Evolutionary conservation across 106 monocot genomes (phyloP), one percentile per base, ranked within the genome.

Genomic region (Dendrobium huoshanense): DNA sequence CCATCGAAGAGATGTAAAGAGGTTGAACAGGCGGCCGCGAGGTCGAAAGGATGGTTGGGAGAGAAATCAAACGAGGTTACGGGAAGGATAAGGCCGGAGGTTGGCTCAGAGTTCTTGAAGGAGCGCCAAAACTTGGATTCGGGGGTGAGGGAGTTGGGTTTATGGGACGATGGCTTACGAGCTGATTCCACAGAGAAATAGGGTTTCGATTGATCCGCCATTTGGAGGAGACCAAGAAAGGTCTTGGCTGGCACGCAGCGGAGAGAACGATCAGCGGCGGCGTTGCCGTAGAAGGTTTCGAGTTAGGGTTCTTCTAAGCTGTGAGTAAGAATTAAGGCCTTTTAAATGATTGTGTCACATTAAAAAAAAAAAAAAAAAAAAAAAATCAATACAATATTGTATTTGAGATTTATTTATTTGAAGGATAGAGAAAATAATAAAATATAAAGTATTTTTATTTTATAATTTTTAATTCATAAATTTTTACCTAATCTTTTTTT

Each of bases 61-160:
- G 94, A 91, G 90, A 94, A 98, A 4, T 82, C 82, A 65, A 99
- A 80, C 80, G 86, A 67, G 54, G 95, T 90, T 43, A 99, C 87
- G 29, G 91, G 83, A 74, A 95, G 90, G 54, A 87, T 55, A 64
- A 86, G 86, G 24, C 72, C 74, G 43, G 90, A 85, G 54, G 89
- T 41, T 40, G 91, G 87, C 59, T 83, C 79, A 25, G 88, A 85
- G 83, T 84, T 81, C 27, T 77, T 82, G 91, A 91, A 99, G 51
- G 95, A 88, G 18, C 91, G 89, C 95, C 95, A 99, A 88, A 84
- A 95, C 47, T 70, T 77, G 80, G 93, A 85, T 74, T 99, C 95
- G 20, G 95, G 88, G 9, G 88, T 85, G 41, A 82, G 67, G 58
- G 72, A 61, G 24, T 80, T 75, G 33, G 76, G 24, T 2, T 78